Evolutionary conservation across 192 early-diverging fungal species (phyloP), one percentile per base, ranked within the genome.

Genomic region (Thoreauomyces humboldtii): DNA sequence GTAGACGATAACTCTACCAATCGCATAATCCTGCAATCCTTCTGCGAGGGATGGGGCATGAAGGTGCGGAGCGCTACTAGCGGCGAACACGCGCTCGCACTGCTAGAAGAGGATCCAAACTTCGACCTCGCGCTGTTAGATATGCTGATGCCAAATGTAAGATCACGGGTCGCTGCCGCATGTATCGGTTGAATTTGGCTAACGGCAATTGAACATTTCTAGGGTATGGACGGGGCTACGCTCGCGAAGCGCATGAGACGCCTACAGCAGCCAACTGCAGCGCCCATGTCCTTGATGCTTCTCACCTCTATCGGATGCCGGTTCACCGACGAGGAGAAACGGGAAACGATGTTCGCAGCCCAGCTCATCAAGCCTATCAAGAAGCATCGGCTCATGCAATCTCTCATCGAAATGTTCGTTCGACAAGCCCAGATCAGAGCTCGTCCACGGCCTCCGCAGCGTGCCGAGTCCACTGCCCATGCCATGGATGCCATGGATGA

Each of bases 1-100:
- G 60, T 70, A 22, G 68, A 65, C 59, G 61, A 70, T 29, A 24
- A 34, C n/a, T 7, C 51, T 22, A 70, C 47, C 33, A 70, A 65
- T 28, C 59, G 61, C 6, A n/a, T 33, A 2, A 70, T 70, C 33
- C 48, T 70, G 2, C 17, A 22, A 2, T 38, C 31, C 7, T 57
- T 57, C 33, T 57, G 55, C 25, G 11, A 34, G 4, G 25, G 32
- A 17, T 57, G 55, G 55, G 55, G 55, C 35, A 36, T 57, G 55
- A 34, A 15, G 15, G 55, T 57, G 3, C 34, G 38, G 19, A 37
- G 31, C 15, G 55, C 35, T 3, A 36, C 2, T 2, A 36, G 33
- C 35, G 32, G 7, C 11, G 55, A 57, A 4, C 34, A 57, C 2
- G 55, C 55, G 2, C 27, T 57, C 3, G 4, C 5, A 7, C 1